Evolutionary conservation across 108 stramenopile genomes (phyloP), one percentile per base, ranked within the genome.

Genomic region (Pseudonitzschia delicatissima): DNA sequence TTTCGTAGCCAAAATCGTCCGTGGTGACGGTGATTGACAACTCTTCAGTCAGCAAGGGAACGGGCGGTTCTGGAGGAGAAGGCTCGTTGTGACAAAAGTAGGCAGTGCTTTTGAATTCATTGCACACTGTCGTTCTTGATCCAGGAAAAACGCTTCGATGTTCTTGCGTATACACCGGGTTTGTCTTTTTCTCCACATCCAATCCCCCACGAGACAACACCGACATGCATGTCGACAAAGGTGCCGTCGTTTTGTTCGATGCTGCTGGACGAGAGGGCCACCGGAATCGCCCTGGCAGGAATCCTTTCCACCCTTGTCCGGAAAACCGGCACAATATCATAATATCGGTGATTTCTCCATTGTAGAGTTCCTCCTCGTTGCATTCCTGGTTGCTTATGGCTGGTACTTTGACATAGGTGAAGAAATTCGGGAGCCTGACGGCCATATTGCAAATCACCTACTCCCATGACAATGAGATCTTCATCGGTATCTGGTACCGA

Each of bases 251-350:
- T 7, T 21, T 2, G 47, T 45, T 45, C 3, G 9, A 48, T 1
- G 17, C 21, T 37, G 39, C 40, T 21, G 39, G 31, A 72, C 63
- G 21, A 72, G 52, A 0, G 83, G 83, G 23, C 83, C 83, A 28
- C 83, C 85, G 4, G 71, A 73, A 27, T 83, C 85, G 1, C 85
- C 85, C 55, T 86, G 82, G 32, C 85, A 86, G 5, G 77, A 63
- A 57, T 83, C 85, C 37, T 77, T 58, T 33, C 15, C 31, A 0
- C 53, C 53, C 0, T 55, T 2, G n/a, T n/a, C n/a, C 11, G 53
- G 0, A 32, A 27, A 55, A 13, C 53, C 53, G 0, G 53, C 53
- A 0, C 53, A 55, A 2, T n/a, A 55, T 5, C 53, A 55, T 55
- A 3, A 0, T 12, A 33, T 27, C 0, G 5, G 53, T 55, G 15